Evolutionary conservation across 2,329 filamentous ascomycete genomes (phyloP).

Genomic region (Pestalotiopsis sp.): DNA sequence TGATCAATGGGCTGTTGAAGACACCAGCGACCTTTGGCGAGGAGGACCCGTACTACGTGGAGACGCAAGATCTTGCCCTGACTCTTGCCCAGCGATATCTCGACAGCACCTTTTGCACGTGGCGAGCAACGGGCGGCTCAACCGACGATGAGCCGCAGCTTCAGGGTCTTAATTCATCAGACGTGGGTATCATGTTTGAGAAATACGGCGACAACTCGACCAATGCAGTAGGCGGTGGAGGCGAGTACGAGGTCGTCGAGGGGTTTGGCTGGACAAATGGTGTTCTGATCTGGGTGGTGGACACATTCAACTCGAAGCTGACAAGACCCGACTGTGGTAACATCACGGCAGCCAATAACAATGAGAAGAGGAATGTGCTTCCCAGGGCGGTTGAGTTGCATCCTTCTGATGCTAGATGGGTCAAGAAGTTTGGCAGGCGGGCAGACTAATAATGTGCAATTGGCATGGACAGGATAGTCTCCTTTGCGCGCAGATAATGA

Average conservation of each 20-base stretch:
- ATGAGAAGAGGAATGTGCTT: background rate
- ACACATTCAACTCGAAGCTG: slow-evolving; percentile 61
- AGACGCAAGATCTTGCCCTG: slow-evolving; percentile 58
- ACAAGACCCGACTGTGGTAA: slow-evolving; percentile 59
- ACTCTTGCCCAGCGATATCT: slow-evolving; percentile 66
- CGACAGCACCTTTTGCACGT: slow-evolving; percentile 71
- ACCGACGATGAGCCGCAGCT: slow-evolving; percentile 56
- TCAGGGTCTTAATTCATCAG: slow-evolving; percentile 42
- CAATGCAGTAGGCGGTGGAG: slow-evolving; percentile 64
- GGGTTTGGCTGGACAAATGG: slow-evolving; percentile 75
- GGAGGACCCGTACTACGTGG: slow-evolving; percentile 55
- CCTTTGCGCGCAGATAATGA: background rate
- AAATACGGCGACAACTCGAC: slow-evolving; percentile 66
- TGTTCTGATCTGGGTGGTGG: slow-evolving; percentile 67
- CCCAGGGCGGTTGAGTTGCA: slow-evolving; percentile 14
- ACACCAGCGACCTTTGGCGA: slow-evolving; percentile 58
- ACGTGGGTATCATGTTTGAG: slow-evolving; percentile 68
- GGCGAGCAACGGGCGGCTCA: slow-evolving; percentile 67
- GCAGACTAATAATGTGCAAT: background rate
- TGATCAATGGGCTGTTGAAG: slow-evolving; percentile 64
- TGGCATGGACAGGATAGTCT: background rate
- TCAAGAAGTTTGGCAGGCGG: slow-evolving; percentile 14
- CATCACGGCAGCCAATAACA: slow-evolving; percentile 43
- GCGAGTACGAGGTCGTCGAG: slow-evolving; percentile 71
- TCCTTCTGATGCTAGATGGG: slow-evolving; percentile 13